These are phyloP conservation scores for Nakazawaea laoshanensis DNA, from an alignment of 805 yeast species.

Conservation along the genomic window DNA sequence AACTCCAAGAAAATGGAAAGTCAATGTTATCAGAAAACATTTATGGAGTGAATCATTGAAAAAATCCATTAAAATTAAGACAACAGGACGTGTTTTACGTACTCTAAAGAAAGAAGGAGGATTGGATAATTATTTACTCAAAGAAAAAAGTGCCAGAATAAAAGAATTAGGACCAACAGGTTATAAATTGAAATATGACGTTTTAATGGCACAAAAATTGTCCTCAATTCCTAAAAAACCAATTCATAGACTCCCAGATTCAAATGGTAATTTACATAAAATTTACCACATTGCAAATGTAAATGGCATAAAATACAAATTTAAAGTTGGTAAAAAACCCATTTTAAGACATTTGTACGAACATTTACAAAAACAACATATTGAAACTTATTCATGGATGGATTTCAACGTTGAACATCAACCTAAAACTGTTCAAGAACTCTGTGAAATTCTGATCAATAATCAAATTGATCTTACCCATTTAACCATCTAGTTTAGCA, in stretches of 20 bases:
- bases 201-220: constrained; percentile 35
- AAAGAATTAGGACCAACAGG: constrained; percentile 91
- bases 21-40: constrained; percentile 68
- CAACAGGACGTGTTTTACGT: constrained; percentile 74
- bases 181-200: constrained; percentile 79
- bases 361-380: constrained; percentile 32
- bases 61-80: constrained; percentile 44
- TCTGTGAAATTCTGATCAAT: constrained; percentile 40
- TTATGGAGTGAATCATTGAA: constrained; percentile 81
- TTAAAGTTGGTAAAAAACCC: constrained; percentile 59
- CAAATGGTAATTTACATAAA: constrained; percentile 23
- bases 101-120: constrained; percentile 95
- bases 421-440: constrained; percentile 34
- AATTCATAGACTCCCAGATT: constrained; percentile 23
- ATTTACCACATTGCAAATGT: constrained; percentile 41
- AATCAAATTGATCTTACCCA: constrained; percentile 28
- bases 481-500: constrained; percentile 9
- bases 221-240: constrained; percentile 28
- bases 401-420: constrained; percentile 38
- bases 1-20: constrained; percentile 66
- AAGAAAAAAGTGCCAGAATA: constrained; percentile 81
- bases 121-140: constrained; percentile 76
- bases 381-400: constrained; percentile 34
- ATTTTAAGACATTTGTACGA: constrained; percentile 48
- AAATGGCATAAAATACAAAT: constrained; percentile 32